phyloP scores from a whole-genome alignment of 2,329 filamentous ascomycete species.

The Pseudogymnoascus sp. region DNA sequence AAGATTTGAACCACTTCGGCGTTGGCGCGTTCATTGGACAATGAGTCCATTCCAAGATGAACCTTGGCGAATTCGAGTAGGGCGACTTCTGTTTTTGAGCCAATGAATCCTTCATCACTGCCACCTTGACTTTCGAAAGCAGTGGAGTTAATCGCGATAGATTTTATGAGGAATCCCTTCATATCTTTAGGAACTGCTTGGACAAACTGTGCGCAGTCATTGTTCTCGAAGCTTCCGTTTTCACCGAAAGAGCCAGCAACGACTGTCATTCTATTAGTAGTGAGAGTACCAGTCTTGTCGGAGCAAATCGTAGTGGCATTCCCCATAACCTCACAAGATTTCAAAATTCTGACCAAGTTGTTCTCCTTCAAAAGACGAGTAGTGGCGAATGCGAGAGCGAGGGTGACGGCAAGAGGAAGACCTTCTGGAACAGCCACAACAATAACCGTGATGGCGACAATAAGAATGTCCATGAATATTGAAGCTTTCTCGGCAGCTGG shows the following conservation, averaged over 20 bases:
- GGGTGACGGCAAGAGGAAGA: slow-evolving; percentile 58
- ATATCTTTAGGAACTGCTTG: slow-evolving; percentile 12
- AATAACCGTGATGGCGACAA: slow-evolving; percentile 58
- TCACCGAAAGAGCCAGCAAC: slow-evolving; percentile 61
- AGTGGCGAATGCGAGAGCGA: slow-evolving; percentile 61
- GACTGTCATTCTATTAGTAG: slow-evolving; percentile 70
- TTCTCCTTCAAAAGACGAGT: slow-evolving; percentile 63
- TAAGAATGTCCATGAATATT: slow-evolving; percentile 54
- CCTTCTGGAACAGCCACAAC: slow-evolving; percentile 64
- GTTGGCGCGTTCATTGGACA: slow-evolving; percentile 58
- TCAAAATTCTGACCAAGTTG: slow-evolving; percentile 59
- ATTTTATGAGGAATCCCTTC: slow-evolving; percentile 47
- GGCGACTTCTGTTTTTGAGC: slow-evolving; percentile 72
- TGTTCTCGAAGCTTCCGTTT: slow-evolving; percentile 33
- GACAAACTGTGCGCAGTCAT: slow-evolving; percentile 40
- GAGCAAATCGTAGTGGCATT: slow-evolving; percentile 43
- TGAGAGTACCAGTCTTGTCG: slow-evolving; percentile 27
- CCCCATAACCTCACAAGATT: slow-evolving; percentile 65
- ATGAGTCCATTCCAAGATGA: slow-evolving; percentile 55
- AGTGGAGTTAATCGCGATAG: slow-evolving; percentile 36
- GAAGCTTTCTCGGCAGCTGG: slow-evolving; percentile 51
- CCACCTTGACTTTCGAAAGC: slow-evolving; percentile 56
- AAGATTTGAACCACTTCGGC: slow-evolving; percentile 49
- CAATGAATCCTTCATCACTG: slow-evolving; percentile 55
- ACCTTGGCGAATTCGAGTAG: slow-evolving; percentile 61